These are phyloP conservation scores for Claviceps lovelessii DNA, from an alignment of 2,329 filamentous ascomycete species.

Conservation along the genomic window DNA sequence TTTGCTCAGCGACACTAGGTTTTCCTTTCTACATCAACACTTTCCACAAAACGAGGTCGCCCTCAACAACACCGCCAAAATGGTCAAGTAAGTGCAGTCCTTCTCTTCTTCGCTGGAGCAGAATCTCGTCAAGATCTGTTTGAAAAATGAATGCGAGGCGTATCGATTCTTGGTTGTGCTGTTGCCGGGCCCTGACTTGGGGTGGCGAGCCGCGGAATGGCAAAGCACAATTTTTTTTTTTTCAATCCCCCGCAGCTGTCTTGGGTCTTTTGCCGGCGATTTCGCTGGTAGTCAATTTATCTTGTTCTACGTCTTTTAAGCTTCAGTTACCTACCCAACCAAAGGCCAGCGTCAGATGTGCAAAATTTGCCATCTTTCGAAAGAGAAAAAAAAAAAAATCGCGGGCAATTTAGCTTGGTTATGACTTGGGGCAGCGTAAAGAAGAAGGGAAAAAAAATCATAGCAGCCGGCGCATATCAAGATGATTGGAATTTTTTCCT, in stretches of 20 bases:
- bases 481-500: background rate
- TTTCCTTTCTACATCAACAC: conserved; percentile 16
- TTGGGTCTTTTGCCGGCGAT: no score
- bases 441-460: background rate
- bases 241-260: no score
- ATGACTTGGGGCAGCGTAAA: background rate
- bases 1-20: conserved; percentile 19
- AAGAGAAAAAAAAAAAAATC: conserved; percentile 1
- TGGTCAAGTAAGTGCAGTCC: conserved; percentile 84
- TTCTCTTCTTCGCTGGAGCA: background rate
- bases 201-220: no score
- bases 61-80: conserved; percentile 68
- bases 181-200: no score
- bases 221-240: no score
- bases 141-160: background rate
- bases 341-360: no score
- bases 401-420: no score
- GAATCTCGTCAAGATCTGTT: background rate
- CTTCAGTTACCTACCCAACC: no score
- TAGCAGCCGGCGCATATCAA: background rate
- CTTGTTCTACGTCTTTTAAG: no score
- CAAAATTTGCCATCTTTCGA: no score
- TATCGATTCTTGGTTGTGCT: background rate
- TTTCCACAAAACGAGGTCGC: conserved; percentile 26
- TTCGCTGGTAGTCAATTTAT: no score